Evolutionary conservation across 805 yeast species (phyloP), one percentile per base, ranked within the genome.

Genomic region (Komagataella populi): DNA sequence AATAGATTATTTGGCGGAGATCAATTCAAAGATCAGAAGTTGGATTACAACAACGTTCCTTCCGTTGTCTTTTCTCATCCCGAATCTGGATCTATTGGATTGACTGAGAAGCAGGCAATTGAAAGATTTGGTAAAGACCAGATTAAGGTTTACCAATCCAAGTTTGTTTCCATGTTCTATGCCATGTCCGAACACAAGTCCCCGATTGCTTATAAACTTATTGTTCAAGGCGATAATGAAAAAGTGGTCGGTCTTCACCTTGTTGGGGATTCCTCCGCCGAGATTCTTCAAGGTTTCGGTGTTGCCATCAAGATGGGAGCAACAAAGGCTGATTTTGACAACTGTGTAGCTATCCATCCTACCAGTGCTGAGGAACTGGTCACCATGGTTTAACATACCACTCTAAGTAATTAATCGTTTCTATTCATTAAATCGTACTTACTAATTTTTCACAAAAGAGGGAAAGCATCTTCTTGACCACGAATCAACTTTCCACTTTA

Each of bases 221-320:
- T 93, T 48, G 77, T 65, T 7, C 60, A 81, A 39, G 95, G 96
- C 16, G 70, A 76, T 48, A 81, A 87, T 46, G 98, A 93, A 68
- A 90, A 87, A 70, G 96, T 93, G 52, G 95, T 93, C 55, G 99
- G 99, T 24, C 71, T 93, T 58, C 99, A 93, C 68, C 69, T 93
- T 52, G 86, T 90, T 58, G 99, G 99, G 55, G 98, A 90, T 62
- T 70, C 79, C 6, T 80, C 93, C 50, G 81, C 96, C 36, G 99
- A 93, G 69, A 90, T 93, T 53, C 76, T 93, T 60, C 99, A 93
- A 74, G 99, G 99, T 44, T 93, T 93, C 62, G 99, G 98, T 54
- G 99, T 90, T 51, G 99, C 99, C 49, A 72, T 93, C 56, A 90
- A 90, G 72, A 93, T 93, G 99, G 99, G 99, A 39, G 99, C 99